phyloP scores from a whole-genome alignment of 139 green algal species.

The Picochlorum sp. region DNA sequence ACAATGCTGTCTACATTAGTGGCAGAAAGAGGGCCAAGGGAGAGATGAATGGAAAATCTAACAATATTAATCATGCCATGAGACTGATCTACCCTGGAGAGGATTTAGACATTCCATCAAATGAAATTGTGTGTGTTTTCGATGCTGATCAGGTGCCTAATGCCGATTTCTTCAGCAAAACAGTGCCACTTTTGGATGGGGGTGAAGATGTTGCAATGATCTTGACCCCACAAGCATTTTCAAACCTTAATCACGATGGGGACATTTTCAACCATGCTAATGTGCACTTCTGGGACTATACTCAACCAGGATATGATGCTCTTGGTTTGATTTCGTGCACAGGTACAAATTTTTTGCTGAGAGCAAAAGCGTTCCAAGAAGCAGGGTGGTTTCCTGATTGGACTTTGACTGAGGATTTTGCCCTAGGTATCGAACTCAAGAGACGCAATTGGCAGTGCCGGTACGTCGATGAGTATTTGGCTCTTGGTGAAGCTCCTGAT shows the following conservation, averaged over 20 bases:
- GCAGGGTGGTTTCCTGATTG: constrained; percentile 65
- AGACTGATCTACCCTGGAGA: constrained; percentile 45
- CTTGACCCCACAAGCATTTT: constrained; percentile 54
- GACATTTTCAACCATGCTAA: constrained; percentile 87
- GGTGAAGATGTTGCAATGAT: constrained; percentile 52
- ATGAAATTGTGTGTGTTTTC: constrained; percentile 67
- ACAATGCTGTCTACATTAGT: constrained; percentile 54
- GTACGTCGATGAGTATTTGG: constrained; percentile 70
- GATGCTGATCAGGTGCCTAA: constrained; percentile 63
- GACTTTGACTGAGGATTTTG: constrained; percentile 69
- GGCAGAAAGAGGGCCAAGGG: constrained; percentile 45
- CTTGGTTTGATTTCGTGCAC: constrained; percentile 59
- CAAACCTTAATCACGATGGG: constrained; percentile 60
- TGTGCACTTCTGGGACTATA: constrained; percentile 67
- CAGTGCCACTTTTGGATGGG: constrained; percentile 47
- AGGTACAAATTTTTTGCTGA: constrained; percentile 64
- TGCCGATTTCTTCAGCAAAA: constrained; percentile 71
- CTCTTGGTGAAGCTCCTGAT: constrained; percentile 67
- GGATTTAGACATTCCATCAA: constrained; percentile 33
- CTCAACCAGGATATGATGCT: constrained; percentile 52
- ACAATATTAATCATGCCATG: constrained; percentile 67
- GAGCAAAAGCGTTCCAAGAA: constrained; percentile 41
- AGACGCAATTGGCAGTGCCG: constrained; percentile 45
- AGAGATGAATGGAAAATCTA: constrained; percentile 76
- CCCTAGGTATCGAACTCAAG: constrained; percentile 63